Conservation (phyloP, 148 eudicot genomes). For the Selenicereus undatus region DNA sequence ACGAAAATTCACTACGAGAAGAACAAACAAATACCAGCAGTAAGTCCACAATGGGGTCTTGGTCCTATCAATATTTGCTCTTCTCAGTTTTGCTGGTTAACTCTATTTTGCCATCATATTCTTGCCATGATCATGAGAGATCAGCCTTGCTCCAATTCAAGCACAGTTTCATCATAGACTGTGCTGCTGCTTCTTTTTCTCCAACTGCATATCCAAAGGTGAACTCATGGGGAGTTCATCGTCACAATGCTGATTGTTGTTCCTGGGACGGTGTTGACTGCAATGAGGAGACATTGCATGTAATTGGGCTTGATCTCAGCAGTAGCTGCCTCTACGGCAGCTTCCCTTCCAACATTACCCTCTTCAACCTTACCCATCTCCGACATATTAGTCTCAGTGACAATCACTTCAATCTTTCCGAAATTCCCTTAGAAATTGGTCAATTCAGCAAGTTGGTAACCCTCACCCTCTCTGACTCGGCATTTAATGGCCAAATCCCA, state of each 20-base stretch:
- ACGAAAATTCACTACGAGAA: neutral
- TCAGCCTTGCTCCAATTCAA: conserved; percentile 7
- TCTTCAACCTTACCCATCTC: no score
- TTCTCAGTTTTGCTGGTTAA: neutral
- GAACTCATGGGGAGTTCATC: neutral
- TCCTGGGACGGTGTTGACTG: no score
- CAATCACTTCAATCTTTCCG: no score
- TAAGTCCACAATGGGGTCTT: neutral
- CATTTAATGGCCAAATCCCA: no score
- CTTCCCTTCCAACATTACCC: no score
- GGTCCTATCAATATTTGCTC: neutral
- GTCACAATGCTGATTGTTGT: neutral
- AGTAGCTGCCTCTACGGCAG: no score
- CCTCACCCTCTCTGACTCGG: no score
- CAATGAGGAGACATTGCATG: no score
- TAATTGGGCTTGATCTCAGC: no score
- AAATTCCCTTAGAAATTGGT: no score
- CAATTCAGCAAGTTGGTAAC: no score
- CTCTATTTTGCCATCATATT: neutral
- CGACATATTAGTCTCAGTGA: no score
- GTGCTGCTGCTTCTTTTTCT: neutral
- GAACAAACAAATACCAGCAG: neutral
- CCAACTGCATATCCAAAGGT: neutral
- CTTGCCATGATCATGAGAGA: neutral
- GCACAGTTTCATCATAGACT: neutral